phyloP scores from a whole-genome alignment of 768 basidiomycete genomes.

The Xerocomus spinulosus region DNA sequence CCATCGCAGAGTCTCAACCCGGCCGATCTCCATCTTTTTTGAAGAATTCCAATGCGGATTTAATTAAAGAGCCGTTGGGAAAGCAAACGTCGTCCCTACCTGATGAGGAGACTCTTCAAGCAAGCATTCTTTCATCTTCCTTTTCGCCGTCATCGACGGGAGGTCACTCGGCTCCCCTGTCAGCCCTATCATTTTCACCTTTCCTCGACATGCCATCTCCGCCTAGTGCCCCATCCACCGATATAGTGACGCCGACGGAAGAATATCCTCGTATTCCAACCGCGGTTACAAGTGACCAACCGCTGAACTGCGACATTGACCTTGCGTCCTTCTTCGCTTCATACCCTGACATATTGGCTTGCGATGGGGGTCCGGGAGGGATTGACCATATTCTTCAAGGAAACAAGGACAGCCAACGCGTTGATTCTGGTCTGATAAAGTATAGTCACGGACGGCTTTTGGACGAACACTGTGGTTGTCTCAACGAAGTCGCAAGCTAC shows the following conservation, averaged over 20 bases:
- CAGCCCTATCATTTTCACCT: slow-evolving; percentile 11
- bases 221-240: slow-evolving; percentile 28
- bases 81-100: slow-evolving; percentile 1
- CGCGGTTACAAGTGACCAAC: slow-evolving; percentile 20
- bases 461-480: slow-evolving; percentile 52
- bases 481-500: slow-evolving; percentile 51
- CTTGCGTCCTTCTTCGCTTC: slow-evolving; percentile 39
- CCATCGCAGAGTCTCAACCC: slow-evolving; percentile 3
- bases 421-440: slow-evolving; percentile 11
- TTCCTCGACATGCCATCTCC: slow-evolving; percentile 22
- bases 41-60: neutral
- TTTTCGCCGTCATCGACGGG: slow-evolving; percentile 31
- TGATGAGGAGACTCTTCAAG: slow-evolving; percentile 8
- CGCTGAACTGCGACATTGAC: slow-evolving; percentile 37
- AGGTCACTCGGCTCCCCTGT: slow-evolving; percentile 19
- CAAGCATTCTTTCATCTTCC: slow-evolving; percentile 29
- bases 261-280: slow-evolving; percentile 36
- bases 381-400: slow-evolving; percentile 4
- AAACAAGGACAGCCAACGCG: neutral
- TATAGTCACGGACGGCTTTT: slow-evolving; percentile 9
- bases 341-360: slow-evolving; percentile 24
- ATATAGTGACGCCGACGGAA: slow-evolving; percentile 44
- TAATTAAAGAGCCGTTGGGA: slow-evolving; percentile 5
- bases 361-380: slow-evolving; percentile 12
- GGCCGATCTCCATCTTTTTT: slow-evolving; percentile 1